Conservation (phyloP, 441 rosid genomes). For the Lepidium campestre region DNA sequence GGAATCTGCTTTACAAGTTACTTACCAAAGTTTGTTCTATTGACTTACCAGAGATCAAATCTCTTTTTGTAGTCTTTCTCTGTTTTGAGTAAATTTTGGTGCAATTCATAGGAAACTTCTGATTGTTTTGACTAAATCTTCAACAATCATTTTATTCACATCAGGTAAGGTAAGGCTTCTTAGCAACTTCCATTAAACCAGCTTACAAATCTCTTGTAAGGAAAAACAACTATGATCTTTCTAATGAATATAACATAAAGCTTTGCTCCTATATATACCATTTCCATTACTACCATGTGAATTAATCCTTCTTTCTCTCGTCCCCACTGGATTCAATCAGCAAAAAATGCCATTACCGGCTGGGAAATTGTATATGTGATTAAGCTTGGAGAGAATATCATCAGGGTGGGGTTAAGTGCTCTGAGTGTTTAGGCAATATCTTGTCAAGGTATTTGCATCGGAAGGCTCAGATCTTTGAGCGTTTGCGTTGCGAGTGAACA, state of each 20-base stretch:
- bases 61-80: not conserved
- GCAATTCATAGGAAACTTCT: not conserved
- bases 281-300: constrained; percentile 15
- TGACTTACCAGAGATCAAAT: not conserved
- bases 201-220: constrained; percentile 9
- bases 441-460: not conserved
- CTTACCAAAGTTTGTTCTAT: not conserved
- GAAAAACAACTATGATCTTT: not conserved
- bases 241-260: not conserved
- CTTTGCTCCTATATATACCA: not conserved
- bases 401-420: not conserved
- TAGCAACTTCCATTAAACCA: not conserved
- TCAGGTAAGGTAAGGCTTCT: not conserved
- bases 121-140: not conserved
- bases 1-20: not conserved
- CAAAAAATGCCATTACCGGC: not conserved
- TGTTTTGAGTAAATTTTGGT: not conserved
- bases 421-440: not conserved
- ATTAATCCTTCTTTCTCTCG: not conserved
- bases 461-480: constrained; percentile 15
- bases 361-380: not conserved
- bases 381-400: not conserved
- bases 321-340: constrained; percentile 1
- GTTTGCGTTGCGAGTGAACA: constrained; percentile 17
- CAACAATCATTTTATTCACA: not conserved